phyloP scores from a whole-genome alignment of 139 green algal genomes.

The Edaphochlamys debaryana region DNA sequence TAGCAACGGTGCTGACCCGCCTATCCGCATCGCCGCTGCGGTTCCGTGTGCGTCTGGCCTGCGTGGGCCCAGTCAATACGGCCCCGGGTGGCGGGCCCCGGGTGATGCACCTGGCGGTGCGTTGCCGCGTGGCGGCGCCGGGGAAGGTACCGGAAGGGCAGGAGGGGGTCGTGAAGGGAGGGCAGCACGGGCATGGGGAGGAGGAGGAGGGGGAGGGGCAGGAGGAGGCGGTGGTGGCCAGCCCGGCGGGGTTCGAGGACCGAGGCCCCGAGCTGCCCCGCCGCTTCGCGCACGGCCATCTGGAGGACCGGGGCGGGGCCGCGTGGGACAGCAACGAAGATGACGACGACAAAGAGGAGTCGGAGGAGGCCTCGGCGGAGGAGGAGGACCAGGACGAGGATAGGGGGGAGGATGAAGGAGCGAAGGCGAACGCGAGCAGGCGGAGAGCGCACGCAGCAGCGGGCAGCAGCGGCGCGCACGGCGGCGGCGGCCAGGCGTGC shows the following conservation, averaged over 20 bases:
- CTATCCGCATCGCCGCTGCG: background rate
- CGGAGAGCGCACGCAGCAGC: background rate
- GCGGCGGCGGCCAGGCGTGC: too few relatives aligned
- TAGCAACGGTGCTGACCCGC: background rate
- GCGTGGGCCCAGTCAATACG: constrained; percentile 7
- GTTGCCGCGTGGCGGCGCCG: too few relatives aligned
- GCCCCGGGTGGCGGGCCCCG: background rate
- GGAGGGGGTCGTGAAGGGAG: too few relatives aligned
- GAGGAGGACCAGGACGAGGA: background rate
- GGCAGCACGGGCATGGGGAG: too few relatives aligned
- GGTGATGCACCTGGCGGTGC: background rate
- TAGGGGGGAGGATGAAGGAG: background rate
- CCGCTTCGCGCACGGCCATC: constrained; percentile 8
- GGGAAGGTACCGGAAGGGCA: too few relatives aligned
- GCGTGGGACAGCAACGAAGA: background rate
- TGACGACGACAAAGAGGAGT: background rate
- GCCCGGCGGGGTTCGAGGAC: background rate
- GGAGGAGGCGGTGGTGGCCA: background rate
- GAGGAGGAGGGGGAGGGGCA: too few relatives aligned
- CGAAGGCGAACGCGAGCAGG: background rate
- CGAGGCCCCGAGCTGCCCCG: constrained; percentile 8
- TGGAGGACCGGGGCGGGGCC: background rate
- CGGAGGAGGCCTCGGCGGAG: too few relatives aligned
- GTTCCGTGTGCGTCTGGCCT: background rate
- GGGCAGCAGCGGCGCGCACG: background rate